phyloP scores from a whole-genome alignment of 805 yeast species.

The Zygosaccharomyces bisporus region DNA sequence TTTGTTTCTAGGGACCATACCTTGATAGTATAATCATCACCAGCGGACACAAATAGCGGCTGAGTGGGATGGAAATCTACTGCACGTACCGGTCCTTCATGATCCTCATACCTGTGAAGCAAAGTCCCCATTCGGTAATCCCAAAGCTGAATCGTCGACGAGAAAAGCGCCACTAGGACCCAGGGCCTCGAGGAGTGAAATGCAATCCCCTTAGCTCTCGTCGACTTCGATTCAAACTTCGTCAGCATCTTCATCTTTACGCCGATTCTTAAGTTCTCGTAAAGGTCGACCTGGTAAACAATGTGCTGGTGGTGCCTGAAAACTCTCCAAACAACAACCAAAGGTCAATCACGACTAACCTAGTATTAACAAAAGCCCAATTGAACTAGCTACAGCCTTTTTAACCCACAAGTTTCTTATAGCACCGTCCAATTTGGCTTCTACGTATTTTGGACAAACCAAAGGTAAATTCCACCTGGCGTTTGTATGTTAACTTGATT shows the following conservation, averaged over 20 bases:
- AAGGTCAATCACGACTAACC: background rate
- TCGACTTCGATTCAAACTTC: slow-evolving; percentile 94
- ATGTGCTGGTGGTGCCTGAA: slow-evolving; percentile 3
- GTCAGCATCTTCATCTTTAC: slow-evolving; percentile 77
- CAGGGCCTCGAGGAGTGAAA: slow-evolving; percentile 93
- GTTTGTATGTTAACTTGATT: slow-evolving; percentile 6
- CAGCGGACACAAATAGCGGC: slow-evolving; percentile 94
- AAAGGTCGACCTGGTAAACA: slow-evolving; percentile 7
- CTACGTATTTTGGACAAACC: background rate
- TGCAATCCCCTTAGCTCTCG: slow-evolving; percentile 96
- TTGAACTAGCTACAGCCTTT: slow-evolving; percentile 2
- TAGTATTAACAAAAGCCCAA: background rate
- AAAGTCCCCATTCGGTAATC: slow-evolving; percentile 99
- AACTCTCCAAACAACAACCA: slow-evolving; percentile 1
- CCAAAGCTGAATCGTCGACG: slow-evolving; percentile 99
- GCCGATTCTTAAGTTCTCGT: slow-evolving; percentile 16
- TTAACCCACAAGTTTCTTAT: background rate
- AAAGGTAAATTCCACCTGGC: slow-evolving; percentile 6
- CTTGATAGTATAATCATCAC: slow-evolving; percentile 92
- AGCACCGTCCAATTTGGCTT: background rate
- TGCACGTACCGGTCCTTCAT: slow-evolving; percentile 96
- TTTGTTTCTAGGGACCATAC: slow-evolving; percentile 94
- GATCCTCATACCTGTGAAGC: slow-evolving; percentile 95
- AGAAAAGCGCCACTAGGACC: slow-evolving; percentile 91
- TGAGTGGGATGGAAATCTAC: slow-evolving; percentile 97